A percentile compares a stretch with the other conserved stretches of the same genome.
Conservation (phyloP, 176 grass and related monocot species). For the Phragmites australis region DNA sequence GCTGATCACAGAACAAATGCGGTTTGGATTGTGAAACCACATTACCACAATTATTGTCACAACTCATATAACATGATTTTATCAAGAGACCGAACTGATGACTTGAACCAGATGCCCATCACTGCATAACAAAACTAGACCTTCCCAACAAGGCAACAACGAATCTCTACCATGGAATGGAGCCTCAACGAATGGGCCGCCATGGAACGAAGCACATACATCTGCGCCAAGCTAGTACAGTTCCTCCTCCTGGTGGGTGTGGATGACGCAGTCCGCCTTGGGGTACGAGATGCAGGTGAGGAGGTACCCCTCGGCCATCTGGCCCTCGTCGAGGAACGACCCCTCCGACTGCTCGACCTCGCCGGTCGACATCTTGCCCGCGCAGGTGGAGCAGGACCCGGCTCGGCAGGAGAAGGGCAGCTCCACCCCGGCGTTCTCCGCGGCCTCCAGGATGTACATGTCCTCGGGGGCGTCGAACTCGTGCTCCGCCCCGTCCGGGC, state of each 20-base stretch:
- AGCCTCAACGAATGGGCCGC: neutral
- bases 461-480: constrained; percentile 70
- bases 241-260: constrained; percentile 65
- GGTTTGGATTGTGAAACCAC: constrained; percentile 17
- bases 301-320: constrained; percentile 55
- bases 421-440: constrained; percentile 56
- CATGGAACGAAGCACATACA: neutral
- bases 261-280: constrained; percentile 56
- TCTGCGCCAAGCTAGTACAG: constrained; percentile 45
- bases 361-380: constrained; percentile 47
- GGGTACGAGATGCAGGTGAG: constrained; percentile 68
- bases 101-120: constrained; percentile 9
- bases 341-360: constrained; percentile 64
- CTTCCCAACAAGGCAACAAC: neutral
- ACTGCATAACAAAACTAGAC: constrained; percentile 8
- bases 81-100: constrained; percentile 3
- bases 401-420: constrained; percentile 61
- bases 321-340: constrained; percentile 54
- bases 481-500: constrained; percentile 43
- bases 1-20: neutral
- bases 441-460: constrained; percentile 65
- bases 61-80: neutral
- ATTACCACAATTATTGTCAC: constrained; percentile 36
- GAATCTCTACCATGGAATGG: neutral
- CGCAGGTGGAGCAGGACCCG: constrained; percentile 61